These are phyloP conservation scores for Tetrapyrgos nigripes DNA, from an alignment of 1,284 basidiomycete genomes.

Conservation along the genomic window DNA sequence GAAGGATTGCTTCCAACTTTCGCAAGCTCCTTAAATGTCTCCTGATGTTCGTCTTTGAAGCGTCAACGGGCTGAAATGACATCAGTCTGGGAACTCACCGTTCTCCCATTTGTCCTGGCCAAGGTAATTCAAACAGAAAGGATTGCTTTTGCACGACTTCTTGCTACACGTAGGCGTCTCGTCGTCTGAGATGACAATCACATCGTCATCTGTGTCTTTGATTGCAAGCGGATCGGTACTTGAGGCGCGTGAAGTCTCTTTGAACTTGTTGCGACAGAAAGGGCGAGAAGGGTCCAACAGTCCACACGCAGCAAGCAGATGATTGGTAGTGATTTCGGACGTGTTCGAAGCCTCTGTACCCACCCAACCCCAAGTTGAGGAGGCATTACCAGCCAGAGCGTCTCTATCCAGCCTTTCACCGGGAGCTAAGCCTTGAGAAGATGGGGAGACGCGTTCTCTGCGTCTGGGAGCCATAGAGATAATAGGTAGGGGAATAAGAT, in stretches of 20 bases:
- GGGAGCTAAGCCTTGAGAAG: conserved; percentile 57
- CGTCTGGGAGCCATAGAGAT: conserved; percentile 67
- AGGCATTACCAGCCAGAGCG: conserved; percentile 50
- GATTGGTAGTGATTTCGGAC: conserved; percentile 67
- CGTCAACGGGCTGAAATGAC: background rate
- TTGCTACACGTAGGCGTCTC: conserved; percentile 62
- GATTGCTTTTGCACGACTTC: conserved; percentile 74
- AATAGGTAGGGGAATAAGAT: conserved; percentile 15
- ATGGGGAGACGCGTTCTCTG: conserved; percentile 54
- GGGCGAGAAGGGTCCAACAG: conserved; percentile 55
- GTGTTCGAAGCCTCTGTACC: conserved; percentile 62
- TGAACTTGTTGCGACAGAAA: conserved; percentile 63
- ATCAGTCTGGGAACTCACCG: conserved; percentile 42
- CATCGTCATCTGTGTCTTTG: conserved; percentile 60
- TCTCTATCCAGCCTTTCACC: conserved; percentile 68
- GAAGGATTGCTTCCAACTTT: conserved; percentile 62
- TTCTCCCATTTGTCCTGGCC: conserved; percentile 83
- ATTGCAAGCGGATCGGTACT: conserved; percentile 9
- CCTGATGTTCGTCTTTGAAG: conserved; percentile 42
- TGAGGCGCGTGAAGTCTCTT: conserved; percentile 24
- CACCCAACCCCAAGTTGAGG: conserved; percentile 80
- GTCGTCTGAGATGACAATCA: conserved; percentile 74
- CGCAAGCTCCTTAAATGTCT: conserved; percentile 58
- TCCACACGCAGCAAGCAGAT: conserved; percentile 71
- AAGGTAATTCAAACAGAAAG: conserved; percentile 85